Percentiles rank a stretch among this genome's conserved stretches.
Evolutionary conservation across 208 protist genomes (phyloP).

Genomic region (Borovskyia barvae): DNA sequence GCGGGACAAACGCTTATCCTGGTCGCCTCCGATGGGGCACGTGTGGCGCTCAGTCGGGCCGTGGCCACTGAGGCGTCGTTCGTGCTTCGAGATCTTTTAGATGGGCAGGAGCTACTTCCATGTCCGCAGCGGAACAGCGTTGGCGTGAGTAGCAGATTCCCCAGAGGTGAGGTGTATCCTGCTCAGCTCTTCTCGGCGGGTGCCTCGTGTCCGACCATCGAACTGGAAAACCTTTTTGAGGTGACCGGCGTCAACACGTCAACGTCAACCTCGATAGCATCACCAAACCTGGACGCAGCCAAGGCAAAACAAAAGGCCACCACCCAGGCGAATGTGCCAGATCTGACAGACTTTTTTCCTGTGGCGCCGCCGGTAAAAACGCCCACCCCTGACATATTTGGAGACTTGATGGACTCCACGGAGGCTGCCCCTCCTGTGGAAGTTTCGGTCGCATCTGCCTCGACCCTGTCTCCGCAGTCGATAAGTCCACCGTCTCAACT

Average conservation of each 20-base stretch:
- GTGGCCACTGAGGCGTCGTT: conserved; percentile 75
- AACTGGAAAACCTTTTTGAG: conserved; percentile 24
- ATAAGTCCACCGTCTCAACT: neutral
- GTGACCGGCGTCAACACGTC: neutral
- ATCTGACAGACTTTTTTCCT: conserved; percentile 28
- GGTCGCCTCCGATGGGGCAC: conserved; percentile 63
- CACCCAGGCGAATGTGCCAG: conserved; percentile 1
- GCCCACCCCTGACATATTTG: no score
- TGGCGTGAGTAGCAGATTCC: neutral
- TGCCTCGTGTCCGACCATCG: neutral
- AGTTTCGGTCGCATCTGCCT: no score
- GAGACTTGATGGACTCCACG: no score
- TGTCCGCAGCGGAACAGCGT: neutral
- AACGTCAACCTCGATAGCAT: neutral
- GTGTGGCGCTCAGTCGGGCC: conserved; percentile 51
- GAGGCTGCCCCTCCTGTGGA: no score
- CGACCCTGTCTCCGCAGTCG: neutral
- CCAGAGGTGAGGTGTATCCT: neutral
- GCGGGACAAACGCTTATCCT: conserved; percentile 52
- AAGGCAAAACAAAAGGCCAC: neutral
- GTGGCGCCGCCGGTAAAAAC: neutral
- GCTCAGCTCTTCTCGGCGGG: neutral
- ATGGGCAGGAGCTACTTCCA: conserved; percentile 39
- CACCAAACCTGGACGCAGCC: no score
- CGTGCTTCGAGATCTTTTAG: conserved; percentile 74